Evolutionary conservation across 768 basidiomycete species (phyloP), one percentile per base, ranked within the genome.

Genomic region (Phanerodontia chrysosporium): DNA sequence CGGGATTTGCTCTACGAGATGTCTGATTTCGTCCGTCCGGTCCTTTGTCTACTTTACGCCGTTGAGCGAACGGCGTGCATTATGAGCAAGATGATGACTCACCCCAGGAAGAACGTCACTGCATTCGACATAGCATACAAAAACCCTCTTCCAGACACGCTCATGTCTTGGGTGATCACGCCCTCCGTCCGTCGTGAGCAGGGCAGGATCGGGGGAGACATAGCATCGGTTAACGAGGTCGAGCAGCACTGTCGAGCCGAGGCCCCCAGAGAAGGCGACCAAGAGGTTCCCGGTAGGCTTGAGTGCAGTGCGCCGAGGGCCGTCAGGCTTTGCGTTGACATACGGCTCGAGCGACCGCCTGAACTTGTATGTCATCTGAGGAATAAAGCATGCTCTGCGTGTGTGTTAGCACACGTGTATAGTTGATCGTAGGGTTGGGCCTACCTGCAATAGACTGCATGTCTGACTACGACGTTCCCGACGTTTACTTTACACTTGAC

Each of bases 391-490:
- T 3, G 76, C 80, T 71, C 86, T 87, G 64, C 21, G n/a, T n/a
- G n/a, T n/a, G n/a, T n/a, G n/a, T n/a, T n/a, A n/a, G 52, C n/a
- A 16, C 25, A 42, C 29, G 7, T 10, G 42, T 42, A 45, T 36
- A 30, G 49, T 51, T 32, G 58, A 46, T 22, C 36, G 49, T 18
- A 35, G 8, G 36, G 3, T 22, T 16, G 30, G 59, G 62, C 79
- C 65, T 10, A 42, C 90, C 84, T 90, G 89, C 91, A 93, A 67
- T 92, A 93, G 21, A 90, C 87, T 14, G 87, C 84, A 69, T 92
- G 89, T 44, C 89, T 80, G 57, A 92, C 83, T 49, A 91, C 84
- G 28, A 92, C 74, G 54, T 84, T 88, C 24, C 89, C 91, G 7
- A 57, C 62, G 25, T 78, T 80, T 29, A 71, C 74, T 69, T 90